phyloP scores from a whole-genome alignment of 192 early-diverging fungal genomes.

The Gamsiella multidivaricata region DNA sequence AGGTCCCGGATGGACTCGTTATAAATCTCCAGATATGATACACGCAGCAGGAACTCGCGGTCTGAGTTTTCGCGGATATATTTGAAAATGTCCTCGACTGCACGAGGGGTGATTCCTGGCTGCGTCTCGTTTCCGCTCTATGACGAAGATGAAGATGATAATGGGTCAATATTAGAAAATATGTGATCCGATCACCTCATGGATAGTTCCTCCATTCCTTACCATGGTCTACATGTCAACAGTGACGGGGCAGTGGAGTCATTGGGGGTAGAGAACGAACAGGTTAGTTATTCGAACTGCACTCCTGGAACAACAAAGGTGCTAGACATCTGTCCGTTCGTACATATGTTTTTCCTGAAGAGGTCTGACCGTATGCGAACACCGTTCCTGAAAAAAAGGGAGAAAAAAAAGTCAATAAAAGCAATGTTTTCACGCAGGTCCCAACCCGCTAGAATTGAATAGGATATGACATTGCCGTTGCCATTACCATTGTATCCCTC shows the following conservation, averaged over 20 bases:
- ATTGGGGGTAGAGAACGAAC: neutral
- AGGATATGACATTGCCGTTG: neutral
- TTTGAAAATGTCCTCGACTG: slow-evolving; percentile 81
- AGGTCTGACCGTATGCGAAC: slow-evolving; percentile 98
- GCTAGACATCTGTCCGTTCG: too few species aligned
- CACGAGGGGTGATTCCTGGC: slow-evolving; percentile 81
- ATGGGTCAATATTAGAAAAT: too few species aligned
- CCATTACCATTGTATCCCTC: slow-evolving; percentile 90
- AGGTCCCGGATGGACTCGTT: slow-evolving; percentile 94
- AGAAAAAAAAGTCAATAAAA: neutral
- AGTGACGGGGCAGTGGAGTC: neutral
- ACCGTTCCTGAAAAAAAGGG: slow-evolving; percentile 74
- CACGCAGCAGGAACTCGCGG: slow-evolving; percentile 90
- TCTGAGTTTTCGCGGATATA: slow-evolving; percentile 74
- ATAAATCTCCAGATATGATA: slow-evolving; percentile 99
- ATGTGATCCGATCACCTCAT: slow-evolving; percentile 2
- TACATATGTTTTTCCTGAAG: slow-evolving; percentile 92
- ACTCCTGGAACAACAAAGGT: too few species aligned
- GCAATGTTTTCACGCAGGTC: too few species aligned
- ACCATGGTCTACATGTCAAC: slow-evolving; percentile 59
- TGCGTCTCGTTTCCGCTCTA: slow-evolving; percentile 74
- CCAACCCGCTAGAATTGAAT: too few species aligned
- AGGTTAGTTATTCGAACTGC: too few species aligned
- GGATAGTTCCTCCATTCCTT: slow-evolving; percentile 1
- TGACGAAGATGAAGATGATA: neutral